These are phyloP conservation scores for Ogataea paraovalis DNA, from an alignment of 805 yeast species.

Conservation along the genomic window DNA sequence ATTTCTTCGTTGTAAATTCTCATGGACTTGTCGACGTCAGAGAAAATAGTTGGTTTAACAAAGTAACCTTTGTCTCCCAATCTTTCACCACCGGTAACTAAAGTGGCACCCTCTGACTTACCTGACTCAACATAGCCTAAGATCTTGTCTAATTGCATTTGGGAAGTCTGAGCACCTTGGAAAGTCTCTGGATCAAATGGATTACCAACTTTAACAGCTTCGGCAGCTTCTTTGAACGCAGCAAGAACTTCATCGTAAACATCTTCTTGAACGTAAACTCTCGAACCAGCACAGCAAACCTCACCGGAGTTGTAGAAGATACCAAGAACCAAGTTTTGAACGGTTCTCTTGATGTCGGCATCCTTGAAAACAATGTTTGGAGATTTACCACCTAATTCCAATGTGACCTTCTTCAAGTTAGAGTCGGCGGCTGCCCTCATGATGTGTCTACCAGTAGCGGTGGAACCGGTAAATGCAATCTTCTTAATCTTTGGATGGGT, in stretches of 20 bases:
- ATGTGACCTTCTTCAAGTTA: conserved; percentile 73
- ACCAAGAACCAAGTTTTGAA: conserved; percentile 54
- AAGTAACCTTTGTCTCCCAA: conserved; percentile 65
- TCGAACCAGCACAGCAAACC: conserved; percentile 79
- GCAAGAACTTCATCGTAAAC: conserved; percentile 59
- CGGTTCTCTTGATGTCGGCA: conserved; percentile 51
- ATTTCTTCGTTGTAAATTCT: conserved; percentile 68
- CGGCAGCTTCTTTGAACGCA: conserved; percentile 55
- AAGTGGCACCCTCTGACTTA: conserved; percentile 62
- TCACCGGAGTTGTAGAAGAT: conserved; percentile 80
- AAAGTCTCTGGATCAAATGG: conserved; percentile 65
- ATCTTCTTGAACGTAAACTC: conserved; percentile 71
- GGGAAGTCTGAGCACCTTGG: conserved; percentile 79
- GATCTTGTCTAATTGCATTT: conserved; percentile 64
- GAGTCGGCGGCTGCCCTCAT: conserved; percentile 67
- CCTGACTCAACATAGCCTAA: conserved; percentile 64
- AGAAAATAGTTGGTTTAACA: conserved; percentile 69
- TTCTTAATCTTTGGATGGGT: conserved; percentile 67
- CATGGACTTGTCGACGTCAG: conserved; percentile 61
- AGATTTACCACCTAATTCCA: conserved; percentile 83
- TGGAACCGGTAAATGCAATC: conserved; percentile 80
- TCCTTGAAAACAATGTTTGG: conserved; percentile 73
- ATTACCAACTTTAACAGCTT: conserved; percentile 63
- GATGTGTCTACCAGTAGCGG: conserved; percentile 67
- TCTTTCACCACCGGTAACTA: conserved; percentile 70